A percentile compares a stretch with the other conserved stretches of the same genome.
These are phyloP conservation scores for Backusella liffmaniae DNA, from an alignment of 192 early-diverging fungal genomes.

Conservation along the genomic window DNA sequence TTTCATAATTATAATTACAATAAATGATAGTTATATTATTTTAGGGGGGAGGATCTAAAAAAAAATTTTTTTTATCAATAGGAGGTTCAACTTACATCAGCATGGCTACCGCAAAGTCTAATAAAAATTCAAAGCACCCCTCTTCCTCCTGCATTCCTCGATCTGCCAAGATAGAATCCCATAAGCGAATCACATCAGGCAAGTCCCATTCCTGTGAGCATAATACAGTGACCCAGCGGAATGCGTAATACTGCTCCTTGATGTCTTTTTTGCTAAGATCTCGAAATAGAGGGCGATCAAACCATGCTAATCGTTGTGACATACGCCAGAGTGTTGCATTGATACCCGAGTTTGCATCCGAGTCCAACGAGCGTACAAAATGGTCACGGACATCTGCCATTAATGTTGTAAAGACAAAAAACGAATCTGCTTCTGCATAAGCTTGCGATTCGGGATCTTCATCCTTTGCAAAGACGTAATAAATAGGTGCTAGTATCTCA, in stretches of 20 bases:
- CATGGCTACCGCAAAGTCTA: constrained; percentile 76
- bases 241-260: constrained; percentile 71
- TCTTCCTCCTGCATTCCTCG: constrained; percentile 45
- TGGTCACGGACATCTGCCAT: constrained; percentile 77
- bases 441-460: constrained; percentile 41
- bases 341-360: constrained; percentile 54
- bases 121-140: constrained; percentile 62
- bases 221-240: constrained; percentile 79
- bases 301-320: constrained; percentile 48
- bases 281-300: constrained; percentile 59
- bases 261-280: constrained; percentile 61
- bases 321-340: constrained; percentile 61
- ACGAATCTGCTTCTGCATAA: constrained; percentile 78
- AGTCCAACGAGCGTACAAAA: constrained; percentile 74
- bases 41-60: not conserved
- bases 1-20: not conserved
- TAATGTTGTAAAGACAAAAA: constrained; percentile 70
- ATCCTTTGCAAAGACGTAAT: constrained; percentile 68
- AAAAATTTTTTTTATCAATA: not conserved
- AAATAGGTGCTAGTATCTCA: constrained; percentile 77
- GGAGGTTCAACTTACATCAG: constrained; percentile 51
- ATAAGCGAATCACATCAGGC: constrained; percentile 75
- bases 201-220: constrained; percentile 74
- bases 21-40: constrained; percentile 1
- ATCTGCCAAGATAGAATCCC: constrained; percentile 80